These are phyloP conservation scores for Grosmannia clavigera DNA, from an alignment of 2,329 filamentous ascomycete genomes.

Conservation along the genomic window DNA sequence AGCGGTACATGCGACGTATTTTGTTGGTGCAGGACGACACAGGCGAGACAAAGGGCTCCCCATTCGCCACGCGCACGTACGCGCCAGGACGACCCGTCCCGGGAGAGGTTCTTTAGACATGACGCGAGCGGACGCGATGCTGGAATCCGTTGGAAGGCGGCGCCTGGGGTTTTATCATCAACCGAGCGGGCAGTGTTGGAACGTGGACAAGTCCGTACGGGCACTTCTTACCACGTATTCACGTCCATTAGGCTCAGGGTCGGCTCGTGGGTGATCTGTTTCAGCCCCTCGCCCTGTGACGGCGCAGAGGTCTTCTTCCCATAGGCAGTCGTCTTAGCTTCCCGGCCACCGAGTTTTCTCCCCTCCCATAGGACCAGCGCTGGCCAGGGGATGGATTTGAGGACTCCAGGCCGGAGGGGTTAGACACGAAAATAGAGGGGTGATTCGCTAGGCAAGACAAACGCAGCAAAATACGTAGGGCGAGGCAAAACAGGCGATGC, in stretches of 20 bases:
- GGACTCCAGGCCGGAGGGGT: neutral
- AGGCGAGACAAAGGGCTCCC: neutral
- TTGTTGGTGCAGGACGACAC: neutral
- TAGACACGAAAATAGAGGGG: neutral
- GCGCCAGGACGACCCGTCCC: conserved; percentile 1
- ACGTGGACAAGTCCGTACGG: neutral
- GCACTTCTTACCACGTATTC: neutral
- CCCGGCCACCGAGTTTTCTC: conserved; percentile 1
- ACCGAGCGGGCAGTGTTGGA: neutral
- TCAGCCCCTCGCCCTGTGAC: neutral
- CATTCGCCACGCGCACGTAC: neutral
- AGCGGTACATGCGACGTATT: neutral
- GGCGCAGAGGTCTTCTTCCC: neutral
- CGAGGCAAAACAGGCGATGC: neutral
- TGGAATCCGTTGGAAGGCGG: neutral
- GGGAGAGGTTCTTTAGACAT: neutral
- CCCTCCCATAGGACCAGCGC: neutral
- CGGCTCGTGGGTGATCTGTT: neutral
- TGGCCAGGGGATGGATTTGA: conserved; percentile 2
- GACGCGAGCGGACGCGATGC: neutral
- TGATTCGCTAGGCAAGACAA: neutral
- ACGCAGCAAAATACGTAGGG: neutral
- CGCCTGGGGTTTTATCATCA: neutral
- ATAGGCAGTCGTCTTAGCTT: neutral
- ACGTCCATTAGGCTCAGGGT: neutral